Evolutionary conservation across 306 rosid species (phyloP).

Genomic region (Cicer chorassanicum): DNA sequence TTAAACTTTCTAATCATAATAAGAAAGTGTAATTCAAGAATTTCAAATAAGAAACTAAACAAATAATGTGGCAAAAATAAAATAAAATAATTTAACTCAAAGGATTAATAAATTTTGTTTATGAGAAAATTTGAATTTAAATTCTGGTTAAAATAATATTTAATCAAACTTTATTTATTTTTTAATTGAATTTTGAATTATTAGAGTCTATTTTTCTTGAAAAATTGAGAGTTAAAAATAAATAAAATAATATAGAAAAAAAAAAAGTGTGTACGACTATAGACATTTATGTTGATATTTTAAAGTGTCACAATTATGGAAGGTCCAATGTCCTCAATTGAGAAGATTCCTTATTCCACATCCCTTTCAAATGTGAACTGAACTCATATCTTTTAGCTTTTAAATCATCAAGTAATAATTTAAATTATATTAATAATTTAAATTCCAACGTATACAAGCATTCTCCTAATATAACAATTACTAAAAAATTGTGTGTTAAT

Average conservation of each 20-base stretch:
- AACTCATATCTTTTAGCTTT: background rate
- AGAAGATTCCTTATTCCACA: constrained; percentile 31
- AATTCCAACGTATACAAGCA: background rate
- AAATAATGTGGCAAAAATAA: background rate
- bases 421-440: background rate
- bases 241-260: too few species aligned
- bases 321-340: constrained; percentile 38
- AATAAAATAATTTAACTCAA: background rate
- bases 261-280: background rate
- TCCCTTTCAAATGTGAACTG: constrained; percentile 6
- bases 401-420: background rate
- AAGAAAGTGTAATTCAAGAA: background rate
- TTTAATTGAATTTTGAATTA: too few species aligned
- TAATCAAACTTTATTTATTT: too few species aligned
- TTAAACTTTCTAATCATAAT: background rate
- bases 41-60: background rate
- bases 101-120: too few species aligned
- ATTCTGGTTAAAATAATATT: too few species aligned
- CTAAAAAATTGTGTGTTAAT: background rate
- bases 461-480: background rate
- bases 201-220: too few species aligned
- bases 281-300: background rate
- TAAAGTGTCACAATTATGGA: constrained; percentile 25
- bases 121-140: too few species aligned
- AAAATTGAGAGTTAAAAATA: too few species aligned